Conservation (phyloP, 345 rosid species). For the Euphorbia pulcherrima region DNA sequence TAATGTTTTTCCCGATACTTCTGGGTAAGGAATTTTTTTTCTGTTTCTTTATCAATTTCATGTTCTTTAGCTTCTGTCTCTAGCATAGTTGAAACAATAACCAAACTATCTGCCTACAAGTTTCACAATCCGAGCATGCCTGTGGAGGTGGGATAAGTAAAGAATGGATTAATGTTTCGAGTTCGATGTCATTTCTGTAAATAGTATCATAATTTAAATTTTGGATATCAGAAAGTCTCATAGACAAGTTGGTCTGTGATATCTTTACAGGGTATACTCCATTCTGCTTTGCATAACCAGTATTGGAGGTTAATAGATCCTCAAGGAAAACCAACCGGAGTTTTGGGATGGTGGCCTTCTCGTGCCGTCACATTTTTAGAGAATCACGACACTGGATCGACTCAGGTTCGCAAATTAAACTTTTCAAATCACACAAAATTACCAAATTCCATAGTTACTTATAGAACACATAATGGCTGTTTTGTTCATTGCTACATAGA, state of each 20-base stretch:
- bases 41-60: too few species aligned
- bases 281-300: slow-evolving; percentile 38
- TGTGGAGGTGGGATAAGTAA: too few species aligned
- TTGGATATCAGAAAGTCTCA: neutral
- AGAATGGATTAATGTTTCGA: too few species aligned
- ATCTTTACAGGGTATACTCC: slow-evolving; percentile 40
- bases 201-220: neutral
- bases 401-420: slow-evolving; percentile 31
- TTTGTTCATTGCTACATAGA: neutral
- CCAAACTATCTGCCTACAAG: too few species aligned
- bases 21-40: too few species aligned
- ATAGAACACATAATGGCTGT: neutral
- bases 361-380: slow-evolving; percentile 49
- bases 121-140: too few species aligned
- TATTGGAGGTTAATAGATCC: slow-evolving; percentile 51
- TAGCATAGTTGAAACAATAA: too few species aligned
- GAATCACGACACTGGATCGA: slow-evolving; percentile 53
- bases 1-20: too few species aligned
- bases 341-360: slow-evolving; percentile 58
- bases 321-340: slow-evolving; percentile 51
- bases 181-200: too few species aligned
- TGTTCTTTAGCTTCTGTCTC: too few species aligned
- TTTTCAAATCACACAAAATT: neutral
- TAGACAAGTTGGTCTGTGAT: neutral
- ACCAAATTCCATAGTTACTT: neutral